These are phyloP conservation scores for Rugonectria rugulosa DNA, from an alignment of 2,329 filamentous ascomycete species.

Conservation along the genomic window DNA sequence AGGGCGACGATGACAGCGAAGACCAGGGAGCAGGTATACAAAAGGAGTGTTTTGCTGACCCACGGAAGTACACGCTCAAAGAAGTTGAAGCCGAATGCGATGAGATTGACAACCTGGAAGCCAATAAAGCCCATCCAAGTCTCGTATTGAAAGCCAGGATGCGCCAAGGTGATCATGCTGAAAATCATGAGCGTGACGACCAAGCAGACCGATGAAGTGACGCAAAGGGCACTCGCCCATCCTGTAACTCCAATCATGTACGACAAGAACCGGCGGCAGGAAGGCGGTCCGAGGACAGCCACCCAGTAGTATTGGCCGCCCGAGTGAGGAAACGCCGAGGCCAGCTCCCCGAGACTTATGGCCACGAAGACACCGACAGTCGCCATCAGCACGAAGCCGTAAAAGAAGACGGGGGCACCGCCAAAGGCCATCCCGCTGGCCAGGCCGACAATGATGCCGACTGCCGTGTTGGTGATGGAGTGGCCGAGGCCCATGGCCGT, in stretches of 20 bases:
- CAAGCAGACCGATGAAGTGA: background rate
- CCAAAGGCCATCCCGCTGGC: background rate
- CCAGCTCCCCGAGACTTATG: background rate
- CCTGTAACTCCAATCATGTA: background rate
- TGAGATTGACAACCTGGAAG: slow-evolving; percentile 1
- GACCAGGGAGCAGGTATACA: background rate
- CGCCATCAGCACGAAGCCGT: background rate
- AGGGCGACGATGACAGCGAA: background rate
- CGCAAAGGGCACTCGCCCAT: slow-evolving; percentile 1
- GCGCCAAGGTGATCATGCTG: background rate
- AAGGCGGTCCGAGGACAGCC: background rate
- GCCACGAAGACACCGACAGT: background rate
- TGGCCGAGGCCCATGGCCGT: background rate
- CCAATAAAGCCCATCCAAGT: slow-evolving; percentile 7
- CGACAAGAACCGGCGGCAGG: background rate
- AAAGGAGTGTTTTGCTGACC: background rate
- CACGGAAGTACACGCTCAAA: background rate
- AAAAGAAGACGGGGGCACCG: slow-evolving; percentile 3
- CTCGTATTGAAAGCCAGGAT: background rate
- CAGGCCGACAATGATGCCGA: background rate
- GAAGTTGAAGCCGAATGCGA: background rate
- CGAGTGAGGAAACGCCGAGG: slow-evolving; percentile 7
- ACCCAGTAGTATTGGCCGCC: slow-evolving; percentile 10
- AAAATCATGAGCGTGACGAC: background rate
- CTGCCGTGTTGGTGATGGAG: background rate